Conservation (phyloP, 768 basidiomycete genomes). For the Rhodotorula paludigena region DNA sequence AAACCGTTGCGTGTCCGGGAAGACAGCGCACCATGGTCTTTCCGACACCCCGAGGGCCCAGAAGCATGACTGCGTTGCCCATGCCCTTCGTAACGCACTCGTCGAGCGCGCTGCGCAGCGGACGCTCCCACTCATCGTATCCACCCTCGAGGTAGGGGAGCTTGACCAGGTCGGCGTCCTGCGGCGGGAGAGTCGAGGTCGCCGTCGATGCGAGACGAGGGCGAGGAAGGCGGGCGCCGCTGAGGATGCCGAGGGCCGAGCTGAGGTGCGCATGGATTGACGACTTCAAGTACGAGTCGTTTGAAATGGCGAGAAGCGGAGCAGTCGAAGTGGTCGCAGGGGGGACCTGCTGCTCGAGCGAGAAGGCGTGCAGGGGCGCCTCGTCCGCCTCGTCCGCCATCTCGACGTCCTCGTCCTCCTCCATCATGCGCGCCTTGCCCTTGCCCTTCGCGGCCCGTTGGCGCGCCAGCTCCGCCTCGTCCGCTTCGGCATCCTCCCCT, state of each 20-base stretch:
- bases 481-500: constrained; percentile 3
- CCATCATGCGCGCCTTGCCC: constrained; percentile 7
- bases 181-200: constrained; percentile 1
- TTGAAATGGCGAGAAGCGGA: not conserved
- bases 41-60: constrained; percentile 41
- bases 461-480: not conserved
- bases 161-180: not conserved
- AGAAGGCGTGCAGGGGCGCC: constrained; percentile 12
- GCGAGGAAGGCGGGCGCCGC: constrained; percentile 15
- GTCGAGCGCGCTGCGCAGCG: constrained; percentile 36
- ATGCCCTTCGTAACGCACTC: constrained; percentile 40
- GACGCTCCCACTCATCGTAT: constrained; percentile 36
- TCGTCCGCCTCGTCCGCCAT: constrained; percentile 15
- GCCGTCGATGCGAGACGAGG: constrained; percentile 32
- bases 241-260: constrained; percentile 31
- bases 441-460: constrained; percentile 9
- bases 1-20: too few species aligned
- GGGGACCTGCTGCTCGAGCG: not conserved
- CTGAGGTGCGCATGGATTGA: not conserved
- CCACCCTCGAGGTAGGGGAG: constrained; percentile 30
- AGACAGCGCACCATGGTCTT: constrained; percentile 35
- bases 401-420: constrained; percentile 13
- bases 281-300: not conserved
- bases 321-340: not conserved
- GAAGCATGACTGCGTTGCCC: constrained; percentile 41